A percentile compares a stretch with the other conserved stretches of the same genome.
Conservation (phyloP, 768 basidiomycete genomes). For the Crucibulum laeve region DNA sequence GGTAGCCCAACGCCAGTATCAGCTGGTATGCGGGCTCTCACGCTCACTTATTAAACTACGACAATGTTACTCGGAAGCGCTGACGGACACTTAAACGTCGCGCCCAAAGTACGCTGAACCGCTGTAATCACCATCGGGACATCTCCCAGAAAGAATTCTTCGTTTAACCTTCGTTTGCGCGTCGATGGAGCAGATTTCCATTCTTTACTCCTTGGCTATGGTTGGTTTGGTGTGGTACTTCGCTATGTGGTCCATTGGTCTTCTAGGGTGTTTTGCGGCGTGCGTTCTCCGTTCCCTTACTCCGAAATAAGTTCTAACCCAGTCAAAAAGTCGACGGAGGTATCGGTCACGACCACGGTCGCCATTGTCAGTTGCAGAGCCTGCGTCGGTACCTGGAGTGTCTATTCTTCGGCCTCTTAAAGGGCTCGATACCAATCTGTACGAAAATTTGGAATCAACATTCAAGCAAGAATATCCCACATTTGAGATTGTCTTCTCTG, state of each 20-base stretch:
- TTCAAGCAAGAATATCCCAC: constrained; percentile 90
- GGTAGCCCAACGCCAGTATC: too few relatives aligned
- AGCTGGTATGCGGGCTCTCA: too few relatives aligned
- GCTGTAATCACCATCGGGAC: too few relatives aligned
- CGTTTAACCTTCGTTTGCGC: neutral
- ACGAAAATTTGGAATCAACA: constrained; percentile 92
- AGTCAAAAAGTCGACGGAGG: constrained; percentile 59
- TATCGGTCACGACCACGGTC: constrained; percentile 68
- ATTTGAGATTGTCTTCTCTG: constrained; percentile 87
- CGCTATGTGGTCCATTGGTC: constrained; percentile 57
- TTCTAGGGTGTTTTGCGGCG: constrained; percentile 70
- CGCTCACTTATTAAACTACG: neutral
- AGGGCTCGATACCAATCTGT: constrained; percentile 92
- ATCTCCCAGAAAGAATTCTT: too few relatives aligned
- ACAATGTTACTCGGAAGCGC: neutral
- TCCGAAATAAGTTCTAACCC: neutral
- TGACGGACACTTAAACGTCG: too few relatives aligned
- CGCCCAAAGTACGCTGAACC: too few relatives aligned
- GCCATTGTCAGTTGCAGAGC: constrained; percentile 45
- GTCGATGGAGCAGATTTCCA: constrained; percentile 4
- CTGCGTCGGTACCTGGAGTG: constrained; percentile 69
- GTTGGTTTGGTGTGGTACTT: constrained; percentile 61
- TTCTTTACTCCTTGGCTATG: constrained; percentile 31
- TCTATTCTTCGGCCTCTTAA: constrained; percentile 93
- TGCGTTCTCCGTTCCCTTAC: constrained; percentile 31